Conservation (phyloP, 2,329 filamentous ascomycete genomes). For the Microcyclospora tardicrescens region DNA sequence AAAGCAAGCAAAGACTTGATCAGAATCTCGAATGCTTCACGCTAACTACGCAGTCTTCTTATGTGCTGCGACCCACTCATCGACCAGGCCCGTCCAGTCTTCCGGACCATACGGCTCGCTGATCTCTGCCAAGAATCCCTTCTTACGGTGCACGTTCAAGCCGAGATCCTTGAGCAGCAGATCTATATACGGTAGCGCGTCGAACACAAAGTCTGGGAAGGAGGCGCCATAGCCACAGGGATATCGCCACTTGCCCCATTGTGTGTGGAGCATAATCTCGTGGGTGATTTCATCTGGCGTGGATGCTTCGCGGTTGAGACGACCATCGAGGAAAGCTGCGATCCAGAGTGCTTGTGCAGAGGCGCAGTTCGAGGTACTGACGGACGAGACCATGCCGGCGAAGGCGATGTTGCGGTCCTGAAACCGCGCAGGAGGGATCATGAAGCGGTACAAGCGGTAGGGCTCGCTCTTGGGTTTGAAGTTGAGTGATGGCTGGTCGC, state of each 20-base stretch:
- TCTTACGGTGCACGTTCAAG: constrained; percentile 43
- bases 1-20: too few relatives aligned
- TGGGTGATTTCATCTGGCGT: constrained; percentile 27
- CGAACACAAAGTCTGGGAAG: constrained; percentile 61
- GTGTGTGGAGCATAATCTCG: constrained; percentile 45
- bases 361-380: constrained; percentile 26
- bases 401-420: constrained; percentile 27
- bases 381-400: constrained; percentile 25
- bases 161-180: constrained; percentile 53
- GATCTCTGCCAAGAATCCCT: constrained; percentile 37
- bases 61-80: constrained; percentile 35
- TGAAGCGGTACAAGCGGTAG: constrained; percentile 31
- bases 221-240: constrained; percentile 50
- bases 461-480: constrained; percentile 19
- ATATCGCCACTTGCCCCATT: constrained; percentile 59
- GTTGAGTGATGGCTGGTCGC: constrained; percentile 18
- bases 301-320: constrained; percentile 26
- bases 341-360: constrained; percentile 35
- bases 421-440: constrained; percentile 26
- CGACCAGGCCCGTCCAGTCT: constrained; percentile 43
- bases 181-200: constrained; percentile 62
- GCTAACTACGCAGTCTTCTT: not conserved
- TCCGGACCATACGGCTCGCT: constrained; percentile 45
- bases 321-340: constrained; percentile 48
- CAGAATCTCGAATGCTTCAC: not conserved